phyloP scores from a whole-genome alignment of 139 green algal genomes.

The Monoraphidium neglectum region DNA sequence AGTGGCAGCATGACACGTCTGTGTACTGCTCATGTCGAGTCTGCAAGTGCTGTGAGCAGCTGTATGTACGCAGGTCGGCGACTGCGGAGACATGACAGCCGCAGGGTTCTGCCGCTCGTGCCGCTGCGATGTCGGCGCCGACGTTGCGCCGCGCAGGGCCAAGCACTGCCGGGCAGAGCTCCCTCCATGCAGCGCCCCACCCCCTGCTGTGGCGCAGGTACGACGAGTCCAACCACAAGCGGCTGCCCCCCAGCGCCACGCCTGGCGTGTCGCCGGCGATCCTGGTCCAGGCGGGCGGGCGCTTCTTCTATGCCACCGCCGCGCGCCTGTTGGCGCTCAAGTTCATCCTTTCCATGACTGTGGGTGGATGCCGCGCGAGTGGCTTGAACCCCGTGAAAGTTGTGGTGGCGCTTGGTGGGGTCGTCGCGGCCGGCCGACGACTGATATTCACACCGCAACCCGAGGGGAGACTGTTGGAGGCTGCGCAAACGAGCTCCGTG shows the following conservation, averaged over 20 bases:
- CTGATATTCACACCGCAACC: too few relatives aligned
- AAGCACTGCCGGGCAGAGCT: not conserved
- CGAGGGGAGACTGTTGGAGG: too few relatives aligned
- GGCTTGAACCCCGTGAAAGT: too few relatives aligned
- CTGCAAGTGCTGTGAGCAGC: too few relatives aligned
- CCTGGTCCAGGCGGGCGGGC: conserved; percentile 95
- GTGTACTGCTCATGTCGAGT: too few relatives aligned
- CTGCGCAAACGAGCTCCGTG: too few relatives aligned
- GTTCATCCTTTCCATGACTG: conserved; percentile 95
- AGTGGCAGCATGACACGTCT: not conserved
- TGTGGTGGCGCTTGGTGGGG: too few relatives aligned
- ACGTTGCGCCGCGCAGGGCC: conserved; percentile 26
- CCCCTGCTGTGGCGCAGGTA: conserved; percentile 61
- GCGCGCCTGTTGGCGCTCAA: conserved; percentile 95
- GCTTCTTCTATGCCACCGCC: conserved; percentile 98
- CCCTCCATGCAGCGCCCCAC: not conserved
- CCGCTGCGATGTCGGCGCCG: not conserved
- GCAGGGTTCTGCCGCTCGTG: not conserved
- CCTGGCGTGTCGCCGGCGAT: conserved; percentile 95
- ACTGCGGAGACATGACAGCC: not conserved
- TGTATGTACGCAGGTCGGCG: not conserved
- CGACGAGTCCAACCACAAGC: conserved; percentile 84
- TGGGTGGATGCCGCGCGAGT: conserved; percentile 36
- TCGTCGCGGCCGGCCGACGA: too few relatives aligned
- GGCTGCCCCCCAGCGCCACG: conserved; percentile 80